Conservation (phyloP, 2,329 filamentous ascomycete species). For the Pseudocercospora pini-densiflorae region DNA sequence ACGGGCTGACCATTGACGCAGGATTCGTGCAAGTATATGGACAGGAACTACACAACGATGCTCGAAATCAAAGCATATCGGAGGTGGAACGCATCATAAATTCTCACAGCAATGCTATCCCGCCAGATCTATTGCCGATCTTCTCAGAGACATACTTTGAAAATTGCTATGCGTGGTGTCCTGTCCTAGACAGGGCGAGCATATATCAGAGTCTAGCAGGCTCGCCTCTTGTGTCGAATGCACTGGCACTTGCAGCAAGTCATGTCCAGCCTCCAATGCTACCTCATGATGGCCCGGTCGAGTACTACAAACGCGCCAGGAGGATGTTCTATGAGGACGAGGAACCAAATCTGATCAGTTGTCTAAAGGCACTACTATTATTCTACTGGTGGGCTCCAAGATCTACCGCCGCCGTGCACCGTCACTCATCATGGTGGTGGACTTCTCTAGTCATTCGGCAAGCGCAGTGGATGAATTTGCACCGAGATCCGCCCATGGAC, state of each 20-base stretch:
- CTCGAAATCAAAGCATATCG: slow-evolving; percentile 5
- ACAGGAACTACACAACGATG: slow-evolving; percentile 2
- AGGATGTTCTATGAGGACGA: slow-evolving; percentile 20
- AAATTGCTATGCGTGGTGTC: slow-evolving; percentile 13
- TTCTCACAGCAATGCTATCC: slow-evolving; percentile 1
- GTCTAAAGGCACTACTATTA: slow-evolving; percentile 9
- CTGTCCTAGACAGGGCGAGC: slow-evolving; percentile 4
- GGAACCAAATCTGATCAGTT: slow-evolving; percentile 12
- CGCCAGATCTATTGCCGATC: slow-evolving; percentile 5
- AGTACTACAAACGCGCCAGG: slow-evolving; percentile 14
- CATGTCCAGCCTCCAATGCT: slow-evolving; percentile 16
- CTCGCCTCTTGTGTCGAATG: slow-evolving; percentile 14
- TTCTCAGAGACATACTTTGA: slow-evolving; percentile 14
- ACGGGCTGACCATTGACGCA: not conserved
- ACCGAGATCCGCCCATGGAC: slow-evolving; percentile 4
- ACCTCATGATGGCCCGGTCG: slow-evolving; percentile 12
- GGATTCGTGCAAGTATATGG: slow-evolving; percentile 12
- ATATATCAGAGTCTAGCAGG: not conserved
- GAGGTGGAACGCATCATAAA: not conserved
- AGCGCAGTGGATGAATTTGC: slow-evolving; percentile 14
- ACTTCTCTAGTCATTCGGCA: slow-evolving; percentile 16
- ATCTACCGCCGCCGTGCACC: slow-evolving; percentile 12
- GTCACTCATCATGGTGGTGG: slow-evolving; percentile 21
- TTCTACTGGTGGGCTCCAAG: slow-evolving; percentile 21
- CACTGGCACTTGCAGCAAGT: slow-evolving; percentile 12